Base-by-base conservation (phyloP, 1,139 yeast genomes). In the Suhomyces coccinellae region DNA sequence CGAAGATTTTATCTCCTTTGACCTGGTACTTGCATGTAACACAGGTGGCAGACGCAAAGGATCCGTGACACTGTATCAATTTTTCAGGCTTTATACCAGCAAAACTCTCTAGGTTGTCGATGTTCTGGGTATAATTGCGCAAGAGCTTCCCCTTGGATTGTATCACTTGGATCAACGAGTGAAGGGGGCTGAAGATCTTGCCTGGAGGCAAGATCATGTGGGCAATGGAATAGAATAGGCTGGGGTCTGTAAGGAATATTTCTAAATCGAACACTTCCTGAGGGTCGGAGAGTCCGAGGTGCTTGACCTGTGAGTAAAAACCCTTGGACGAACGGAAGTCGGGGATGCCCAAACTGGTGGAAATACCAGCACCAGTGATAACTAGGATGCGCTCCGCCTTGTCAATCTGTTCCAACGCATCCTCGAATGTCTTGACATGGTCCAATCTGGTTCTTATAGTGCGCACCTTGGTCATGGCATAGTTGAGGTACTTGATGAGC, bases 361-460 rank as follows among this genome's bases (percentile, higher is more conserved):
- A 88, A 37, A 93, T 90, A 15, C 99, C 99, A 0, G 99, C 99
- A 5, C 99, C 99, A 0, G 97, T 89, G 24, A 93, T 69, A 1
- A 93, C 95, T 50, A 93, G 59, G 16, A 93, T 79, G 45, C 82
- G 85, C 15, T 75, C 62, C 61, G 95, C 81, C 10, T 67, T 68
- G 15, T 71, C 56, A 34, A 91, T 70, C 37, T 78, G 77, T 1
- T 70, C 69, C 3, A 80, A 64, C 1, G 85, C 82, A 51, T 84
- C 82, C n/a, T 83, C 84, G 4, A 87, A 58, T 0, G 84, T 79
- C 44, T 73, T 67, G 52, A 85, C 79, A 48, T 71, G 63, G 3
- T 75, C 71, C 29, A 83, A 54, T 49, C 85, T 67, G 5, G 77
- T 68, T 50, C 95, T 72, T 49, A 79, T 75, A 31, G 73, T 66